Base-by-base conservation (phyloP, 2,329 filamentous ascomycete species). In the Arthrobotrys entomopaga region DNA sequence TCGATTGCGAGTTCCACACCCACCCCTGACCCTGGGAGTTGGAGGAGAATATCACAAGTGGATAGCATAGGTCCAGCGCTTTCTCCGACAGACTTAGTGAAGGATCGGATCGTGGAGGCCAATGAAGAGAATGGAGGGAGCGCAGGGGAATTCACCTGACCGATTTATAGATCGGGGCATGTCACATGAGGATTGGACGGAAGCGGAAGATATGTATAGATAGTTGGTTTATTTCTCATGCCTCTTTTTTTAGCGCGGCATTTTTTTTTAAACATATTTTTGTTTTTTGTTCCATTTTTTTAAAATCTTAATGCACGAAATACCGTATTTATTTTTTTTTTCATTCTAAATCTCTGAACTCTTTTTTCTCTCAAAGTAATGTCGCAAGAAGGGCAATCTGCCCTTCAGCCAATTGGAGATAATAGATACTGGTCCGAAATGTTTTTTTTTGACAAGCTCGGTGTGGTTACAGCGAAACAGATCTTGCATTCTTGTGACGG, bases 121-220 rank as follows among this genome's bases (percentile, higher is more conserved):
- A 46, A 40, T 34, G 63, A 54, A 4, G 63, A 53, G 11, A n/a
- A 53, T 38, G 43, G 16, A 24, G 20, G 29, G 10, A 50, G 34
- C 29, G 61, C 20, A 46, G 43, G 42, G 29, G 43, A n/a, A 50
- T 20, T 22, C 54, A 19, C 49, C 48, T 52, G 22, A 50, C 34
- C 42, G 29, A 40, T 42, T 61, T 19, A 34, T 24, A 16, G 69
- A 73, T 49, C 24, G 42, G 22, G 34, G 63, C 19, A 38, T 66
- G 57, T 61, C 63, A 67, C 63, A 74, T 74, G 63, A 65, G 20
- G 69, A 67, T 26, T 74, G 57, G 63, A 67, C 58, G 52, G 57
- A 43, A n/a, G 34, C 70, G 15, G 57, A 24, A 63, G 70, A 52
- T 74, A 74, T 53, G 63, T 74, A 59, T 67, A 63, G 63, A 58